Percentiles rank a stretch among this genome's conserved stretches.
Evolutionary conservation across 192 early-diverging fungal species (phyloP).

Genomic region (Phycomyces nitens): DNA sequence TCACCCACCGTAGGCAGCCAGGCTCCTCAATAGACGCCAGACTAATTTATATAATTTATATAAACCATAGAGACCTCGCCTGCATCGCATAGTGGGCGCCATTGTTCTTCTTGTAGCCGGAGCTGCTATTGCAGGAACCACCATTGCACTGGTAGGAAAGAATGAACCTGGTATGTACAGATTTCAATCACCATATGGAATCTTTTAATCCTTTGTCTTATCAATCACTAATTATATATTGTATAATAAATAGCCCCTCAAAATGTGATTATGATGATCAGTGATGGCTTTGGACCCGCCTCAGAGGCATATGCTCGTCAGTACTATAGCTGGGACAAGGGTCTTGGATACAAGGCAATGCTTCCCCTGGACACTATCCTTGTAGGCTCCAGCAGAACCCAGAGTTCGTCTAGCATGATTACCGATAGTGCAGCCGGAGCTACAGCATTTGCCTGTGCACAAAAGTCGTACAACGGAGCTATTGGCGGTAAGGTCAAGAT

Average conservation of each 20-base stretch:
- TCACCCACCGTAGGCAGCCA: not conserved
- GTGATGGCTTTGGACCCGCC: constrained; percentile 59
- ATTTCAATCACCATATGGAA: no score
- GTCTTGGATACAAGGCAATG: constrained; percentile 15
- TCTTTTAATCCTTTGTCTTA: no score
- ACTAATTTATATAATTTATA: no score
- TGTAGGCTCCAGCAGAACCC: constrained; percentile 48
- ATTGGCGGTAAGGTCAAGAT: constrained; percentile 36
- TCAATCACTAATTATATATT: no score
- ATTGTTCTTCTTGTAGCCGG: constrained; percentile 8
- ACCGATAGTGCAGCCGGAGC: constrained; percentile 64
- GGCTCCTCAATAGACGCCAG: not conserved
- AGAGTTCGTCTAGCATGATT: constrained; percentile 44
- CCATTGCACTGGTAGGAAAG: constrained; percentile 8
- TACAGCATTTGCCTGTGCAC: constrained; percentile 52
- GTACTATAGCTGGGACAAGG: constrained; percentile 23
- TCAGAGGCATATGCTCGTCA: constrained; percentile 55
- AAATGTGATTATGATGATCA: constrained; percentile 59
- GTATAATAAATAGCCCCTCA: not conserved
- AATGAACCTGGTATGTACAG: not conserved
- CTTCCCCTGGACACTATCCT: constrained; percentile 46
- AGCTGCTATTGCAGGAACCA: constrained; percentile 9
- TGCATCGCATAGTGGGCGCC: constrained; percentile 7
- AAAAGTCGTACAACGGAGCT: constrained; percentile 54
- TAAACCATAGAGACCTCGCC: not conserved